Conservation (phyloP, 169 alveolate genomes). For the Cyclospora cayetanensis region DNA sequence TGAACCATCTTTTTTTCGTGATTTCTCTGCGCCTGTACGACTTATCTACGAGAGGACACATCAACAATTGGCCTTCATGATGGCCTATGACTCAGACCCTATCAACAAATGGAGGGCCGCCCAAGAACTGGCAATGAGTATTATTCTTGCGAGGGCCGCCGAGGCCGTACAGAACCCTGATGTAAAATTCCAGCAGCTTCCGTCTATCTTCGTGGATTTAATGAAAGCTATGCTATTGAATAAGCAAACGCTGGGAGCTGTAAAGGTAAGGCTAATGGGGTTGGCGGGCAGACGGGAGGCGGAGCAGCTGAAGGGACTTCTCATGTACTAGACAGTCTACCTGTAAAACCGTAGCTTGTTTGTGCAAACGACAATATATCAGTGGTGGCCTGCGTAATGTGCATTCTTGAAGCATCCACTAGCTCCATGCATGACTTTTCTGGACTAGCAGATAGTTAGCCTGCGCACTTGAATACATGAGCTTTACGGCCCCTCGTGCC, state of each 20-base stretch:
- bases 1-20: conserved; percentile 68
- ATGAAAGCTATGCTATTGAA: not conserved
- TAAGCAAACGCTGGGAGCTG: not conserved
- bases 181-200: not conserved
- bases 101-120: conserved; percentile 70
- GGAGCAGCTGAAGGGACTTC: too few relatives aligned
- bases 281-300: too few relatives aligned
- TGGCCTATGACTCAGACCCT: conserved; percentile 87
- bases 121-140: not conserved
- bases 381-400: too few relatives aligned
- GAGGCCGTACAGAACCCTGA: not conserved
- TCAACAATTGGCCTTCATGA: conserved; percentile 84
- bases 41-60: conserved; percentile 80
- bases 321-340: too few relatives aligned
- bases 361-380: too few relatives aligned
- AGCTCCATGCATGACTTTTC: too few relatives aligned
- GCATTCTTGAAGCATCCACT: too few relatives aligned
- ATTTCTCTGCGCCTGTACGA: conserved; percentile 92
- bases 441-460: too few relatives aligned
- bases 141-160: not conserved
- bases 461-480: too few relatives aligned
- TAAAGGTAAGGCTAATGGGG: too few relatives aligned
- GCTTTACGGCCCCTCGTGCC: too few relatives aligned
- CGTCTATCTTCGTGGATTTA: not conserved
- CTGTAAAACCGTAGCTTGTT: too few relatives aligned